phyloP scores from a whole-genome alignment of 2,329 filamentous ascomycete species.

The Fusarium sp. region DNA sequence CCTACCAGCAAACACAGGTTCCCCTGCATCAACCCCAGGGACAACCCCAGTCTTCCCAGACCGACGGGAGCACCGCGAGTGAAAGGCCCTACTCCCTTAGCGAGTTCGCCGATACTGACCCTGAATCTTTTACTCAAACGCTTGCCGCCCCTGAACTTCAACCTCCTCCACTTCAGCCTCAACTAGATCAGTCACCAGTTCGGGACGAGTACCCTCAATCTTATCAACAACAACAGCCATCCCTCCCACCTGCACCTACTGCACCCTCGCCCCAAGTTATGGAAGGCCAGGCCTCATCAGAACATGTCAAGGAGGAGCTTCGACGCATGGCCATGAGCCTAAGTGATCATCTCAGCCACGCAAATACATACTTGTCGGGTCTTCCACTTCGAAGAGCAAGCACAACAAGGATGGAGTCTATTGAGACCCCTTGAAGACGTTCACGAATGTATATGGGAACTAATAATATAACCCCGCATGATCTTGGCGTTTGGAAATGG shows the following conservation, averaged over 20 bases:
- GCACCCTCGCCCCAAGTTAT: slow-evolving; percentile 61
- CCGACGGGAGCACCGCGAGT: slow-evolving; percentile 23
- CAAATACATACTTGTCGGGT: slow-evolving; percentile 54
- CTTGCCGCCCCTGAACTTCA: slow-evolving; percentile 39
- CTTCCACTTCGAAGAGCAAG: slow-evolving; percentile 50
- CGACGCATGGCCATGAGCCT: slow-evolving; percentile 59
- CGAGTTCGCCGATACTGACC: slow-evolving; percentile 53
- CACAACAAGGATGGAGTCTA: slow-evolving; percentile 41
- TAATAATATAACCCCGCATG: neutral
- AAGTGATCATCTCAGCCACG: slow-evolving; percentile 56
- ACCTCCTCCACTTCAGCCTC: slow-evolving; percentile 34
- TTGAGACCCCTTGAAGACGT: slow-evolving; percentile 31
- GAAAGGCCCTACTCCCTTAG: slow-evolving; percentile 50
- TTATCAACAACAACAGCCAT: slow-evolving; percentile 21
- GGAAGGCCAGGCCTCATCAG: slow-evolving; percentile 60
- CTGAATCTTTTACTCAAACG: slow-evolving; percentile 47
- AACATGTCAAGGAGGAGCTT: slow-evolving; percentile 61
- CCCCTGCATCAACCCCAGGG: slow-evolving; percentile 18
- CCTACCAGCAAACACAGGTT: slow-evolving; percentile 32
- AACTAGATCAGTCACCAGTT: slow-evolving; percentile 28
- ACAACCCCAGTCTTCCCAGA: slow-evolving; percentile 13
- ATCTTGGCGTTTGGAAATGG: neutral
- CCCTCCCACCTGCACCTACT: slow-evolving; percentile 49
- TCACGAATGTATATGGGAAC: neutral
- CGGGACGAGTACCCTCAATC: slow-evolving; percentile 26